These are phyloP conservation scores for Phytophthora boehmeriae DNA, from an alignment of 352 stramenopile genomes.

Conservation along the genomic window DNA sequence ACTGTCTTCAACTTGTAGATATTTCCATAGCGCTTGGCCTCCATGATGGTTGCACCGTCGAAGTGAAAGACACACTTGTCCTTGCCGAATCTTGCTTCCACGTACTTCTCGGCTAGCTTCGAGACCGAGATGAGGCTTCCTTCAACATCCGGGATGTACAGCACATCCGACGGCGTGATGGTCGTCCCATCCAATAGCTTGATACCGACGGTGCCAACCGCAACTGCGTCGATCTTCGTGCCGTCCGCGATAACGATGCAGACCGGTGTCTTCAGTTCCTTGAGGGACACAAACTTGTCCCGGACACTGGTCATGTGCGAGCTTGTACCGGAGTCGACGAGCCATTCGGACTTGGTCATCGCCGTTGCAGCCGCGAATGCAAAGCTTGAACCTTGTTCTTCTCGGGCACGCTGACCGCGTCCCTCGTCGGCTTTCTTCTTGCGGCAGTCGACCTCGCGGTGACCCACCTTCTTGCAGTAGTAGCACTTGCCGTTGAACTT, in stretches of 20 bases:
- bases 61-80: no score
- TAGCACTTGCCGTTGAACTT: no score
- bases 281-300: not conserved
- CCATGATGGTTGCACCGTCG: no score
- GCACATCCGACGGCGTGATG: no score
- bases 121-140: no score
- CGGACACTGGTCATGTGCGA: no score
- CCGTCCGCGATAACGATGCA: slow-evolving; percentile 3
- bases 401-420: slow-evolving; percentile 6
- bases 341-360: slow-evolving; percentile 10
- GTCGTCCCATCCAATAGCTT: no score
- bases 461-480: slow-evolving; percentile 14
- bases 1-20: no score
- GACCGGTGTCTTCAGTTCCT: slow-evolving; percentile 3
- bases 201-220: no score
- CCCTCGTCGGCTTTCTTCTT: slow-evolving; percentile 9
- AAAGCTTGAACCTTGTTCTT: not conserved
- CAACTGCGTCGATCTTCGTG: slow-evolving; percentile 7
- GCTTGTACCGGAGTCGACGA: slow-evolving; percentile 16
- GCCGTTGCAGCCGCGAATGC: slow-evolving; percentile 3
- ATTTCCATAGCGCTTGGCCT: not conserved
- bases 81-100: no score
- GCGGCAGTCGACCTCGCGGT: slow-evolving; percentile 12
- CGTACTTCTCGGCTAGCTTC: no score
- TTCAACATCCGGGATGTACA: no score